These are phyloP conservation scores for Agrocybe pediades DNA, from an alignment of 768 basidiomycete species.

Conservation along the genomic window DNA sequence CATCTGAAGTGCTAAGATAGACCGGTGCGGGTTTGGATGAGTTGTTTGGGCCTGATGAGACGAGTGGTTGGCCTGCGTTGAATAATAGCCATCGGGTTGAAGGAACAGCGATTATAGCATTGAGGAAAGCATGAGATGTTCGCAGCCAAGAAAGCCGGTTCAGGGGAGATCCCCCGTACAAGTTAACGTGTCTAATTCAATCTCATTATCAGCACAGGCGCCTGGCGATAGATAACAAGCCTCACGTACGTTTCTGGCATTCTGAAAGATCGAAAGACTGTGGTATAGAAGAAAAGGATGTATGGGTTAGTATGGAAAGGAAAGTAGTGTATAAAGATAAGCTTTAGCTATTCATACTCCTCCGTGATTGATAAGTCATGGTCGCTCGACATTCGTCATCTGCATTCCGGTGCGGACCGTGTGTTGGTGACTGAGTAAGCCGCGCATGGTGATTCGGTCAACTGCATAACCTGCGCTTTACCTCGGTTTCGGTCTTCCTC, in stretches of 20 bases:
- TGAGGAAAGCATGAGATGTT: conserved; percentile 73
- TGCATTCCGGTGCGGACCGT: neutral
- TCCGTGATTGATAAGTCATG: conserved; percentile 7
- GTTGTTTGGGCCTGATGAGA: conserved; percentile 38
- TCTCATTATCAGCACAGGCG: neutral
- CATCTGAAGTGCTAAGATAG: conserved; percentile 58
- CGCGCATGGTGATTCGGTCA: too few relatives aligned
- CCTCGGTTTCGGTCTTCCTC: too few relatives aligned
- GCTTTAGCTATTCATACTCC: neutral
- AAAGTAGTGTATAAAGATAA: neutral
- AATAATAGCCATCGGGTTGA: conserved; percentile 80
- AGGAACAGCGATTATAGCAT: conserved; percentile 60
- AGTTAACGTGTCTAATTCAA: conserved; percentile 32
- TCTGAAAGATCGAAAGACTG: neutral
- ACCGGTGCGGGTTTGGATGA: conserved; percentile 41
- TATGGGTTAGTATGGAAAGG: neutral
- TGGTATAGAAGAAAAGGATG: neutral
- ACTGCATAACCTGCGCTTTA: too few relatives aligned
- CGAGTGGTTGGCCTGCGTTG: conserved; percentile 70
- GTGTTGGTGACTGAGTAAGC: neutral
- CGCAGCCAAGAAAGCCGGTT: conserved; percentile 86
- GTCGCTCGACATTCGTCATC: neutral
- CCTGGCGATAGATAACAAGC: neutral
- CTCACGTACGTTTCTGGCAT: conserved; percentile 25
- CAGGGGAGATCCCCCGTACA: conserved; percentile 64